These are phyloP conservation scores for Leccinum variabile DNA, from an alignment of 1,284 basidiomycete species.

Conservation along the genomic window DNA sequence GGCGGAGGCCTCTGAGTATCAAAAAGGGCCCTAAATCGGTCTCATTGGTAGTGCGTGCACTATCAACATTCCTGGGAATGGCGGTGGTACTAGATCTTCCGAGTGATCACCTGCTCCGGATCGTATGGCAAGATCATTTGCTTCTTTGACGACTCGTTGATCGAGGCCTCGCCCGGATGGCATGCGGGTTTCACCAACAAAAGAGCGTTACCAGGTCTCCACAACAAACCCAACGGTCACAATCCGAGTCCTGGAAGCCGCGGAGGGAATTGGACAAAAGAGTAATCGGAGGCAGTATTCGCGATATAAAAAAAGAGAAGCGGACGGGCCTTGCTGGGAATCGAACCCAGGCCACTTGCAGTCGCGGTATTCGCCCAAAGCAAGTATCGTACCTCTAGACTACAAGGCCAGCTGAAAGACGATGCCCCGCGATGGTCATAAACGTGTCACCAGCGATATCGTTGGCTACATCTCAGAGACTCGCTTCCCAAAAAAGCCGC, in stretches of 20 bases:
- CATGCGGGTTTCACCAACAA: background rate
- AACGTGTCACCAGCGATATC: background rate
- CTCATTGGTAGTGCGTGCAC: background rate
- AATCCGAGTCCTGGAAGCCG: background rate
- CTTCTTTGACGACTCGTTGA: too few species aligned
- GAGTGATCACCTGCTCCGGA: background rate
- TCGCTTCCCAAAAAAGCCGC: too few species aligned
- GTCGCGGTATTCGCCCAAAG: slow-evolving; percentile 37
- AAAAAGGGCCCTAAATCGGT: background rate
- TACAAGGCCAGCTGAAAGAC: slow-evolving; percentile 34
- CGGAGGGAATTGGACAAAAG: background rate
- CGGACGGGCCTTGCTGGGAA: slow-evolving; percentile 41
- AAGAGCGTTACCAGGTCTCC: background rate
- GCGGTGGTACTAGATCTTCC: background rate
- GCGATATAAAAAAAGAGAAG: background rate
- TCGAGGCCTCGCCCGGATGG: too few species aligned
- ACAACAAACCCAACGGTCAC: background rate
- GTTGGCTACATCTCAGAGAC: too few species aligned
- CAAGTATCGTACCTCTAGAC: slow-evolving; percentile 51
- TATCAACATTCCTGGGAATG: background rate
- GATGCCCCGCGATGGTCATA: background rate
- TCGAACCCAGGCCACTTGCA: slow-evolving; percentile 51
- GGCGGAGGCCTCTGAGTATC: background rate
- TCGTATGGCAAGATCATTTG: too few species aligned
- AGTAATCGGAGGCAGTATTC: too few species aligned